Conservation (phyloP, 495 filamentous ascomycete genomes). For the Penicillium turbatum region DNA sequence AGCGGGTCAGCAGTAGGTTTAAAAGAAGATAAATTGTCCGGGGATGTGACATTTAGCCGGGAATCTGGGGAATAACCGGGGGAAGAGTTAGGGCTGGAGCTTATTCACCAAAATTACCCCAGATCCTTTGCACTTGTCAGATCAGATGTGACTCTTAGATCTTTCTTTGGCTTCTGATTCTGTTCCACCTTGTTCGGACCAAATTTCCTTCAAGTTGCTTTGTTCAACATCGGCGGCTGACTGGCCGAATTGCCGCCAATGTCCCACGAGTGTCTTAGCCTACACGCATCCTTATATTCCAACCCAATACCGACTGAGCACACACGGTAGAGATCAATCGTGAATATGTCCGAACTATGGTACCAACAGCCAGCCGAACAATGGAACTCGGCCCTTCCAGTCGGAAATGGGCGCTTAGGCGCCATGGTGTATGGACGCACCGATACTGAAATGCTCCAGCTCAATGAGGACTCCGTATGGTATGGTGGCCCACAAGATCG, state of each 20-base stretch:
- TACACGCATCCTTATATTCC: too few species aligned
- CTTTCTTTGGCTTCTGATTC: neutral
- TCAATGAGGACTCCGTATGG: constrained; percentile 55
- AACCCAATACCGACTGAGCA: neutral
- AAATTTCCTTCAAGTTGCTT: neutral
- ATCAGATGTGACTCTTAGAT: neutral
- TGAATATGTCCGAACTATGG: constrained; percentile 31
- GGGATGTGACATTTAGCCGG: constrained; percentile 8
- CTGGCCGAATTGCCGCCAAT: constrained; percentile 4
- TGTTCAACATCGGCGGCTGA: neutral
- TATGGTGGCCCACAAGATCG: constrained; percentile 47
- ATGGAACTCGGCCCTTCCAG: constrained; percentile 33
- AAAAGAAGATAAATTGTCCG: neutral
- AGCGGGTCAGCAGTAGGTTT: neutral
- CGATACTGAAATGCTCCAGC: constrained; percentile 40
- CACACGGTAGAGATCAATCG: neutral
- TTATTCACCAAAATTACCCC: neutral
- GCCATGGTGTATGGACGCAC: constrained; percentile 47
- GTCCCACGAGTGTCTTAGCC: neutral
- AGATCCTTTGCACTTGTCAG: neutral
- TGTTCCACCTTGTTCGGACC: neutral
- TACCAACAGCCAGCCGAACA: constrained; percentile 22
- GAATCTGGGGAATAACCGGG: constrained; percentile 1
- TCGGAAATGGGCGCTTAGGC: constrained; percentile 53
- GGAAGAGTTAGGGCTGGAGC: neutral